A percentile compares a stretch with the other conserved stretches of the same genome.
Evolutionary conservation across 371 early-diverging fungal genomes (phyloP).

Genomic region (Mucor sp.): DNA sequence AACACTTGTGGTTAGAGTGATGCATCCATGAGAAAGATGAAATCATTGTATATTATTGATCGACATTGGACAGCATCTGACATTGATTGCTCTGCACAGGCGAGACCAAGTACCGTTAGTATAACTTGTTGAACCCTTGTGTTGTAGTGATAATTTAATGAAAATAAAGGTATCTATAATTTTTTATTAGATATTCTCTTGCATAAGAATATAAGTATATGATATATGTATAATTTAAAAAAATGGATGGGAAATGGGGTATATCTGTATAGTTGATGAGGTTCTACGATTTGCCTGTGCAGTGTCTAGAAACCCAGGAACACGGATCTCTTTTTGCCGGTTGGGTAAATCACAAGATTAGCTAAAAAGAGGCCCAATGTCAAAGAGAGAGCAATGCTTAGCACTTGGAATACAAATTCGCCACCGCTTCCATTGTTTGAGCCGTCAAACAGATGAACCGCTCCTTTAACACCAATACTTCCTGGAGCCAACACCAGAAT

Average conservation of each 20-base stretch:
- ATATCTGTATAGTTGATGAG: slow-evolving; percentile 8
- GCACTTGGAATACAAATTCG: slow-evolving; percentile 37
- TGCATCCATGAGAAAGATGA: background rate
- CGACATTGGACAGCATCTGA: background rate
- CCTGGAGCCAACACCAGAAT: slow-evolving; percentile 43
- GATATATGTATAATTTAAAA: background rate
- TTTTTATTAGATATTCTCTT: background rate
- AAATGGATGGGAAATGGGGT: background rate
- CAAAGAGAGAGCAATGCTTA: slow-evolving; percentile 37
- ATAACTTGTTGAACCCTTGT: no score
- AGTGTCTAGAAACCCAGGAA: slow-evolving; percentile 29
- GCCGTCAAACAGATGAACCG: slow-evolving; percentile 38
- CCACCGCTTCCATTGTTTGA: slow-evolving; percentile 20
- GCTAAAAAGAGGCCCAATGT: slow-evolving; percentile 42
- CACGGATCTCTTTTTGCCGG: slow-evolving; percentile 38
- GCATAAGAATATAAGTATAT: background rate
- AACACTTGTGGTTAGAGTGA: background rate
- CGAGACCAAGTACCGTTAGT: no score
- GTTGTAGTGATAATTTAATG: no score
- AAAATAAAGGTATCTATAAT: background rate
- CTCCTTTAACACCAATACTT: slow-evolving; percentile 43
- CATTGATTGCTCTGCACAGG: no score
- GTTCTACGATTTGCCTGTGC: background rate
- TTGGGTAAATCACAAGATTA: slow-evolving; percentile 39
- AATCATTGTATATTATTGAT: background rate